Base-by-base conservation (phyloP, 129 eudicot species). In the Tagetes patula region DNA sequence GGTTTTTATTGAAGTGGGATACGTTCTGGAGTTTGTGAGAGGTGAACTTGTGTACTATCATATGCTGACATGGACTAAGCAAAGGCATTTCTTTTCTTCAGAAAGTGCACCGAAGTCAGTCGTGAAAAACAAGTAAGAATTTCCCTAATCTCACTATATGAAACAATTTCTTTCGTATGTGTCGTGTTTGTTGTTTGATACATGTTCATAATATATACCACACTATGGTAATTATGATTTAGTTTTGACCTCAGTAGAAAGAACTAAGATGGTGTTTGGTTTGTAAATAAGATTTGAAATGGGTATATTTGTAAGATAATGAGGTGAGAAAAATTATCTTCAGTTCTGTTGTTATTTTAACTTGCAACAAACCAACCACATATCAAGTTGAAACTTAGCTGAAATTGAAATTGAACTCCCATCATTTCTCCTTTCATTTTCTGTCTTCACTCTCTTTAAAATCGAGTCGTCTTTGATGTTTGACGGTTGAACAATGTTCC, bases 41-140 rank as follows among this genome's bases (percentile, higher is more conserved):
- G 12, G 8, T 2, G 6, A 54, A 40, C 11, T 38, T 27, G 1
- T 53, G 39, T 37, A 38, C 14, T 36, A 3, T 39, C 39, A 4
- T 20, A 20, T 45, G 72, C 58, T 67, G 58, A 46, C 56, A 31
- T 70, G 49, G 61, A 52, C 65, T 4, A 36, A 71, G 8, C 53
- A 38, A 39, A 71, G 13, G 5, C 53, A 41, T 20, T 50, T 50
- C 63, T 71, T 40, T 71, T 42, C 46, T 71, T 54, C 75, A 39
- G 65, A 63, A 56, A 71, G n/a, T 30, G 32, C 66, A 27, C 3
- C 6, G 47, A 33, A 42, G 68, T 5, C 53, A 33, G 33, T 32
- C 14, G 6, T 56, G 42, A 71, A 20, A 70, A 72, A 12, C 63
- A 74, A 63, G 78, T 74, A 74, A 74, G 78, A 37, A 47, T 63